Percentiles rank a stretch among this genome's conserved stretches.
These are phyloP conservation scores for Wickerhamiella lipophila DNA, from an alignment of 805 yeast genomes.

Conservation along the genomic window DNA sequence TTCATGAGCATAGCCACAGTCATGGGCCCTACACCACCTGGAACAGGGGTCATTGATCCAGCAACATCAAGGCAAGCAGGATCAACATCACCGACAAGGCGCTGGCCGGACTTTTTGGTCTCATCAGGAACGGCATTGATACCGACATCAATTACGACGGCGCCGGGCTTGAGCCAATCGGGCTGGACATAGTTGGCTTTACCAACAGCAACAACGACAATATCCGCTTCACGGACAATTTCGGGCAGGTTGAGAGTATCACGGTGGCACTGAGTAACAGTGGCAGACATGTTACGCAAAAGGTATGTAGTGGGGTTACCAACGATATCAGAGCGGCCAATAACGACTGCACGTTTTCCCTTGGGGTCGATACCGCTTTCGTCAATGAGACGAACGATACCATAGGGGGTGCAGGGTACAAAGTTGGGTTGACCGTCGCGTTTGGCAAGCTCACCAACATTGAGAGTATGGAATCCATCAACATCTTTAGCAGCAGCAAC, in stretches of 20 bases:
- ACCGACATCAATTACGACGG: slow-evolving; percentile 91
- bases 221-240: slow-evolving; percentile 58
- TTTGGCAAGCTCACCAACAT: slow-evolving; percentile 84
- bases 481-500: slow-evolving; percentile 82
- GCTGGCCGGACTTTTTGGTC: slow-evolving; percentile 60
- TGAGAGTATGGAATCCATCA: slow-evolving; percentile 83
- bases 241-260: slow-evolving; percentile 50
- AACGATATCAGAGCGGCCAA: slow-evolving; percentile 95
- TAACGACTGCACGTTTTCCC: slow-evolving; percentile 78
- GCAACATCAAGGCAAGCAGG: slow-evolving; percentile 54
- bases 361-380: slow-evolving; percentile 49
- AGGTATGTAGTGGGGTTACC: slow-evolving; percentile 86
- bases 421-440: slow-evolving; percentile 72
- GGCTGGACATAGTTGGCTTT: slow-evolving; percentile 70
- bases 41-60: slow-evolving; percentile 79
- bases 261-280: slow-evolving; percentile 81
- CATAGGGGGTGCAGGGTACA: slow-evolving; percentile 93
- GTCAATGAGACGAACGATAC: slow-evolving; percentile 67
- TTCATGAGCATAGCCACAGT: slow-evolving; percentile 91
- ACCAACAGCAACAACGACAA: slow-evolving; percentile 91
- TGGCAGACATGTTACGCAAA: slow-evolving; percentile 63
- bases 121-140: slow-evolving; percentile 75
- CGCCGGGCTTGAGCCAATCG: slow-evolving; percentile 75
- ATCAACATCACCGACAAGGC: slow-evolving; percentile 89
- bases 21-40: slow-evolving; percentile 99